Evolutionary conservation across 345 rosid genomes (phyloP).

Genomic region (Gossypium herbaceum): DNA sequence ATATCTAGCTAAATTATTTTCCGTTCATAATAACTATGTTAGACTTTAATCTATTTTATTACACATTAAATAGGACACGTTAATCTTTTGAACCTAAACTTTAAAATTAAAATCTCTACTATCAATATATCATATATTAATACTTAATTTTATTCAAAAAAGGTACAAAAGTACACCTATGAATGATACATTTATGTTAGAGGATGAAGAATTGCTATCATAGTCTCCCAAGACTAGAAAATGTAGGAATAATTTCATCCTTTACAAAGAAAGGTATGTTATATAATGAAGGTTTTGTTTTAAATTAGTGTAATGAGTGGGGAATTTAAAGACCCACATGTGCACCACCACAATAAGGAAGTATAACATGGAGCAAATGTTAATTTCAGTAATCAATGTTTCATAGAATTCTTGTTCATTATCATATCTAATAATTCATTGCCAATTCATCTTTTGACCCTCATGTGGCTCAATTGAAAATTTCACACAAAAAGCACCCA

Average conservation of each 20-base stretch:
- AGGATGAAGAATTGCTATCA: neutral
- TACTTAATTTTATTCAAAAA: too few relatives aligned
- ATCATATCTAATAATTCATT: too few relatives aligned
- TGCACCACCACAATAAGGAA: neutral
- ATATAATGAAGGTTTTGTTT: neutral
- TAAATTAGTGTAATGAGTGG: neutral
- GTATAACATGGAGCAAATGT: neutral
- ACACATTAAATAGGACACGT: too few relatives aligned
- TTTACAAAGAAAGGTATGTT: neutral
- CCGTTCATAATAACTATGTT: too few relatives aligned
- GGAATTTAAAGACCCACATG: neutral
- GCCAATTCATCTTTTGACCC: too few relatives aligned
- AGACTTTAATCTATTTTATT: too few relatives aligned
- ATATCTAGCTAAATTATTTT: too few relatives aligned
- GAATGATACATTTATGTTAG: neutral
- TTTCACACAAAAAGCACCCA: too few relatives aligned
- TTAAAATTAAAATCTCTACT: too few relatives aligned
- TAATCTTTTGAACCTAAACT: accelerated
- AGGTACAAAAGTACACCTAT: too few relatives aligned
- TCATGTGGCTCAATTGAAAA: too few relatives aligned
- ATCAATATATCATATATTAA: too few relatives aligned
- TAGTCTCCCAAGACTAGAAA: neutral
- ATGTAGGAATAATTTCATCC: neutral
- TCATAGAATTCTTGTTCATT: neutral
- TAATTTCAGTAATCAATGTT: neutral